These are phyloP conservation scores for Globisporangium paroecandrum DNA, from an alignment of 352 stramenopile genomes.

Conservation along the genomic window DNA sequence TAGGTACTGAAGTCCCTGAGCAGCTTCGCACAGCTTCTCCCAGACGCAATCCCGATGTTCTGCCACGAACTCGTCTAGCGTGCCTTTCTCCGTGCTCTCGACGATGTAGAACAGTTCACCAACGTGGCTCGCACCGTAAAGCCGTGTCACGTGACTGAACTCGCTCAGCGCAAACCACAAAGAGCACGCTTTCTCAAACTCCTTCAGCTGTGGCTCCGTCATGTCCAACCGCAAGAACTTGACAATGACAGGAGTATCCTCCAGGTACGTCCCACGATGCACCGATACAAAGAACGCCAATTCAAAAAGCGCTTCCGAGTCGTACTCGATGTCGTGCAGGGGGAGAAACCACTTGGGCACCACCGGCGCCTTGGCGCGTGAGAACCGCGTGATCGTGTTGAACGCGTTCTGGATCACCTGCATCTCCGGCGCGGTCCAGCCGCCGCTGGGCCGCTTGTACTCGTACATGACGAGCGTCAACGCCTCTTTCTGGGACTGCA, in stretches of 20 bases:
- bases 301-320: neutral
- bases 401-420: conserved; percentile 16
- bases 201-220: neutral
- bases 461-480: conserved; percentile 17
- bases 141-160: neutral
- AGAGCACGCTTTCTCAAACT: neutral
- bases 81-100: neutral
- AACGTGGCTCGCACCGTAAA: conserved; percentile 10
- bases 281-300: neutral
- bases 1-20: conserved; percentile 7
- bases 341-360: conserved; percentile 13
- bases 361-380: conserved; percentile 9
- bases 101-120: conserved; percentile 7
- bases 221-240: neutral
- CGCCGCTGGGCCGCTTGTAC: conserved; percentile 7
- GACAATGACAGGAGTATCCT: neutral
- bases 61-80: neutral
- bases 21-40: conserved; percentile 5
- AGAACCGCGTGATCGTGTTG: conserved; percentile 18
- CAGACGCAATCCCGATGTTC: neutral
- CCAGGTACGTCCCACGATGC: neutral
- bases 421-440: conserved; percentile 1
- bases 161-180: neutral
- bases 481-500: conserved; percentile 7
- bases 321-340: conserved; percentile 5